Conservation (phyloP, 805 yeast species). For the Ogataea allantospora region DNA sequence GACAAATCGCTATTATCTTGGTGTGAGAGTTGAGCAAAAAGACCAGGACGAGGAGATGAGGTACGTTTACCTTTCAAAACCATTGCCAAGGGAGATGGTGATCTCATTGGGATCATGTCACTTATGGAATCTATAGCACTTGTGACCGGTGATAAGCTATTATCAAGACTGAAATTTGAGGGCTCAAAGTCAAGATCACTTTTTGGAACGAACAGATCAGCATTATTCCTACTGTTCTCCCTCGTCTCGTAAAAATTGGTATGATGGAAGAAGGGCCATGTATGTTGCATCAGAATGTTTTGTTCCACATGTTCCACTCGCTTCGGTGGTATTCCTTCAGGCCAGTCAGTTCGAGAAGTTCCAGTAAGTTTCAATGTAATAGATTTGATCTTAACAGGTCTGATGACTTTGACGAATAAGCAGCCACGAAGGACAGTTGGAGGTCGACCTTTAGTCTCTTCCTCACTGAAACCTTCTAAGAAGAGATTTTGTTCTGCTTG, state of each 20-base stretch:
- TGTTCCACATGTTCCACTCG: conserved; percentile 63
- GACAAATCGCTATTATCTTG: conserved; percentile 19
- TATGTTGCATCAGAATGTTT: conserved; percentile 67
- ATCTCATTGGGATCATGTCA: conserved; percentile 24
- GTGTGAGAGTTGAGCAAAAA: conserved; percentile 15
- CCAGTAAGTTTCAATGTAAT: conserved; percentile 67
- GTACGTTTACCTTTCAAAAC: conserved; percentile 28
- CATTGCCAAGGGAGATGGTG: conserved; percentile 30
- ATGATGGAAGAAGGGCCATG: conserved; percentile 82
- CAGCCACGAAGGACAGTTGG: conserved; percentile 84
- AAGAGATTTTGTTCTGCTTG: conserved; percentile 80
- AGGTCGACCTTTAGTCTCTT: conserved; percentile 62
- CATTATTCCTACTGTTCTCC: conserved; percentile 42
- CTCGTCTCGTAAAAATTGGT: conserved; percentile 29
- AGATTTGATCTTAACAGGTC: conserved; percentile 68
- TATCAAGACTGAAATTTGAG: conserved; percentile 37
- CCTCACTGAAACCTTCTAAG: conserved; percentile 74
- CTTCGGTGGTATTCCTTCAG: conserved; percentile 96
- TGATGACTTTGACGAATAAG: conserved; percentile 62
- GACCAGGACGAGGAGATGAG: conserved; percentile 23
- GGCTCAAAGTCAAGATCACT: conserved; percentile 33
- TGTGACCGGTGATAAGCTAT: conserved; percentile 30
- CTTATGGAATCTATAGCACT: conserved; percentile 20
- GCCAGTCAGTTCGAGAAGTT: conserved; percentile 84
- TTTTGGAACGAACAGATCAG: conserved; percentile 42